phyloP scores from a whole-genome alignment of 345 rosid genomes.

The Hirschfeldia incana region DNA sequence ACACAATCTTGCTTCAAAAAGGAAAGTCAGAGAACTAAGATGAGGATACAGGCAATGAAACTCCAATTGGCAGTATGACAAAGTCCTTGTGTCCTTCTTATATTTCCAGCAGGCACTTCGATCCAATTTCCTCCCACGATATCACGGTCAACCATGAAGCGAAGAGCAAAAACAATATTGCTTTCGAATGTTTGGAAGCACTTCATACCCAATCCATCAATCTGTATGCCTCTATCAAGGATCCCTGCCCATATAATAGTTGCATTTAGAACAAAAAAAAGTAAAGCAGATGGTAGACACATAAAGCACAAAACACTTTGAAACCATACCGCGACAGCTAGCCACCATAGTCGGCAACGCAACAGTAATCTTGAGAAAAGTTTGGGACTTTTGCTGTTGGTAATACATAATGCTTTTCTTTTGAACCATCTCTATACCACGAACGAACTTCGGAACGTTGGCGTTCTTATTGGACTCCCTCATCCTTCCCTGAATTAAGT shows the following conservation, averaged over 20 bases:
- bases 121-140: constrained; percentile 99
- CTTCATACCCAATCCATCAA: constrained; percentile 90
- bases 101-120: constrained; percentile 83
- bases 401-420: constrained; percentile 91
- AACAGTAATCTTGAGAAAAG: constrained; percentile 88
- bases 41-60: constrained; percentile 92
- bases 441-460: constrained; percentile 61
- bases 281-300: background rate
- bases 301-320: constrained; percentile 16
- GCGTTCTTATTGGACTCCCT: constrained; percentile 65
- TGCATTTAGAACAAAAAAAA: background rate
- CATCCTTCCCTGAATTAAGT: constrained; percentile 68
- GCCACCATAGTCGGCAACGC: constrained; percentile 93
- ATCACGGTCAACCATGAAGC: constrained; percentile 90
- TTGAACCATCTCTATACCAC: constrained; percentile 67
- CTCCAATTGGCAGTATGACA: constrained; percentile 87
- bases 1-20: constrained; percentile 13
- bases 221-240: constrained; percentile 92
- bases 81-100: constrained; percentile 58
- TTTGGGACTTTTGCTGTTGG: constrained; percentile 75
- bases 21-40: background rate
- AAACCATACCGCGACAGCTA: constrained; percentile 73
- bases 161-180: constrained; percentile 89
- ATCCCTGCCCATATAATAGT: constrained; percentile 54
- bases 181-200: constrained; percentile 94